Evolutionary conservation across 768 basidiomycete species (phyloP), one percentile per base, ranked within the genome.

Genomic region (Grammothele lineata): DNA sequence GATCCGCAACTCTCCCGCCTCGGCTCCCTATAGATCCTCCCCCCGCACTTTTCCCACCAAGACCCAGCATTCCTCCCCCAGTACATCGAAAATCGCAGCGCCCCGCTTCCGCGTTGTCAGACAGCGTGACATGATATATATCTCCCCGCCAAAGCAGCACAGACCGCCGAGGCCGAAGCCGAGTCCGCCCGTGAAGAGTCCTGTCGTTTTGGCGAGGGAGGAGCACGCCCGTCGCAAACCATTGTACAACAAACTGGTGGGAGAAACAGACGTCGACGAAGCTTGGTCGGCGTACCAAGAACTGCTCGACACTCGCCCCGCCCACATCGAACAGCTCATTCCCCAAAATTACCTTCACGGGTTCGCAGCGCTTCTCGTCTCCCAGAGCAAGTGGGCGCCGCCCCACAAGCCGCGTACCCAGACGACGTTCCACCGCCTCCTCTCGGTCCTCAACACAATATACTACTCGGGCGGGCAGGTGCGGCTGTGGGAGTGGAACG

Each of bases 401-500:
- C 61, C 72, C 47, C 66, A 65, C 26, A 42, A 40, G 33, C 81
- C 82, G 24, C 79, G 77, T 53, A 82, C 82, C 5, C 79, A 83
- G 33, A 61, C 66, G 3, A 66, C 76, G 41, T 87, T 83, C 63
- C 71, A 81, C 8, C 81, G 79, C 11, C 71, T 91, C 3, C 69
- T 87, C n/a, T 75, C 81, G n/a, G 76, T 88, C 11, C 58, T 89
- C 51, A 74, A 74, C 35, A 72, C 71, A 36, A 66, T 91, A 33
- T 77, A 74, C 47, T 65, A 64, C 18, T 69, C 67, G n/a, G 81
- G 79, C 11, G 83, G 80, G 19, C 66, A 45, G 10, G 62, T 88
- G 25, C 69, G 76, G 52, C 56, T 67, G n/a, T 80, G 79, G 72
- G 78, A 89, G 61, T 91, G 88, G 85, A 91, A 90, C 59, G 69